A percentile compares a stretch with the other conserved stretches of the same genome.
phyloP scores from a whole-genome alignment of 495 filamentous ascomycete genomes.

The Cudoniella acicularis region DNA sequence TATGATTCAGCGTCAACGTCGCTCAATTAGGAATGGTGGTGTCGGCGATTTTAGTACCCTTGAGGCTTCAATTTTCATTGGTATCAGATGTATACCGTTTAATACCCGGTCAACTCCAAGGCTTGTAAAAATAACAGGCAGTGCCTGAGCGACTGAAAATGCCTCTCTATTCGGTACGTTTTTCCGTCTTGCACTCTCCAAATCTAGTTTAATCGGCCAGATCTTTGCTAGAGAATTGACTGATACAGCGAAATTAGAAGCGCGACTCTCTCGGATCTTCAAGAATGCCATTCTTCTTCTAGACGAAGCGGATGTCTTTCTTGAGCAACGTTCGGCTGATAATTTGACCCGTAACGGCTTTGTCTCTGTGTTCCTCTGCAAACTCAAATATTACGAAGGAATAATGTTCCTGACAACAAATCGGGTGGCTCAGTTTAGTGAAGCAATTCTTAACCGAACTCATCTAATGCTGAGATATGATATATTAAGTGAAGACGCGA shows the following conservation, averaged over 20 bases:
- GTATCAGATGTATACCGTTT: too few species aligned
- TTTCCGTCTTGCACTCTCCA: background rate
- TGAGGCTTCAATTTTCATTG: too few species aligned
- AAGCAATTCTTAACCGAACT: slow-evolving; percentile 32
- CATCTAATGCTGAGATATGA: slow-evolving; percentile 14
- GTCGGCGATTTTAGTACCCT: too few species aligned
- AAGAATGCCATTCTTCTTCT: slow-evolving; percentile 49
- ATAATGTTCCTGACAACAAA: slow-evolving; percentile 42
- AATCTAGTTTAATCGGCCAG: slow-evolving; percentile 24
- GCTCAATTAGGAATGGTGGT: background rate
- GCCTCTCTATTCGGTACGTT: slow-evolving; percentile 33
- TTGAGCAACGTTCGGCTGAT: slow-evolving; percentile 37
- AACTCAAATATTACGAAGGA: slow-evolving; percentile 42
- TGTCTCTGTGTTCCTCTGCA: slow-evolving; percentile 38
- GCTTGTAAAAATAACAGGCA: too few species aligned
- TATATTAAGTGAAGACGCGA: slow-evolving; percentile 24
- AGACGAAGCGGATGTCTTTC: slow-evolving; percentile 52
- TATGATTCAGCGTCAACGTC: background rate
- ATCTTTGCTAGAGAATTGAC: slow-evolving; percentile 41
- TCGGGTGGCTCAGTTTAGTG: slow-evolving; percentile 31
- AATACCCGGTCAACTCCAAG: too few species aligned
- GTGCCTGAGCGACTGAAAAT: slow-evolving; percentile 44
- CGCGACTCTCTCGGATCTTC: slow-evolving; percentile 40
- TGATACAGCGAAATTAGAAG: slow-evolving; percentile 31
- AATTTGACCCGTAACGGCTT: slow-evolving; percentile 47